Base-by-base conservation (phyloP, 331 rosid genomes). In the Rosa hybrid region DNA sequence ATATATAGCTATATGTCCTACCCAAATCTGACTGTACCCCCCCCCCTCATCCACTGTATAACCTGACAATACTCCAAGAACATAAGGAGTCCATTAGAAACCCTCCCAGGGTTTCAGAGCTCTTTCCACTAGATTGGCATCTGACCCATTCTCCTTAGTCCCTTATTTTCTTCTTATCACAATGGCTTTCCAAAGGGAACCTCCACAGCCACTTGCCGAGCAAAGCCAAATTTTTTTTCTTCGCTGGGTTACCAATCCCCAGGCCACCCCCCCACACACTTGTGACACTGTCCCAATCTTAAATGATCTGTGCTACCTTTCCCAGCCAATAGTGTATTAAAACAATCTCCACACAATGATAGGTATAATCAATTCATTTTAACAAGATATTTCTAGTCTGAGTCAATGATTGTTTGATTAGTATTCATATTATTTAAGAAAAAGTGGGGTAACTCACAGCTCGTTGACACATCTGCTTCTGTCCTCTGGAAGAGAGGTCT, bases 401-500 rank as follows among this genome's bases (percentile, higher is more conserved):
- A 30, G 23, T 53, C 2, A 39, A 10, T 68, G 21, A 77, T 51
- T 27, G 48, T 63, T 42, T 53, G 77, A 63, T 4, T 56, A 67
- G 39, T 64, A 73, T 23, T 21, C 25, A 14, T 42, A 70, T 34
- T 20, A 21, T 25, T 53, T 44, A 21, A 80, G 27, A 42, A 41
- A 79, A 72, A 18, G 21, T 7, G 60, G 59, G 39, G 18, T 65
- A 79, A 88, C 99, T 91, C 81, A 91, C 99, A 96, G 93, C 83
- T 91, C 98, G 83, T 91, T 88, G 78, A 96, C 94, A 86, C 94
- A 93, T 88, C 97, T 91, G 86, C 90, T 93, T 88, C 99, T 89
- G 82, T 93, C 99, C 86, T 91, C 99, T 13, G 97, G 99, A 83
- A 96, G 96, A 77, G 99, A 93, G 85, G 84, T 96, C 75, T 96